Evolutionary conservation across 2,329 filamentous ascomycete genomes (phyloP).

Genomic region (Proliferodiscus dingleyae): DNA sequence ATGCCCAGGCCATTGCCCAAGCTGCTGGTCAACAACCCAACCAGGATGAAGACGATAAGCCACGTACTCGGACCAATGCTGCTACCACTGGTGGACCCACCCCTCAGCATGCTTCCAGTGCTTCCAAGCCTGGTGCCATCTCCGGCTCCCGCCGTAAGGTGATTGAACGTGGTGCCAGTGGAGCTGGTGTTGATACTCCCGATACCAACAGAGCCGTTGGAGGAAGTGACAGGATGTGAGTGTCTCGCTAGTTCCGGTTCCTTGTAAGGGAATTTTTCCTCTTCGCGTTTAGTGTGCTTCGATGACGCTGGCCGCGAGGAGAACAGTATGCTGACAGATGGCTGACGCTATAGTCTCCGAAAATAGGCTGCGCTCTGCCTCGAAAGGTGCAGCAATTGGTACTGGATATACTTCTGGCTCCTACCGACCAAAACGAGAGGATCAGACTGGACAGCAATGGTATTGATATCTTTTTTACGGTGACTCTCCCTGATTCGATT

Average conservation of each 20-base stretch:
- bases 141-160: constrained; percentile 78
- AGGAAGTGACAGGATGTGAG: constrained; percentile 94
- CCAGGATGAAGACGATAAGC: constrained; percentile 73
- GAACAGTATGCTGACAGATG: constrained; percentile 67
- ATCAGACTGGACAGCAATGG: constrained; percentile 35
- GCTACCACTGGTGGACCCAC: constrained; percentile 58
- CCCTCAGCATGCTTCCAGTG: constrained; percentile 46
- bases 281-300: constrained; percentile 77
- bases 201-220: constrained; percentile 71
- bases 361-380: constrained; percentile 82
- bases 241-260: constrained; percentile 53
- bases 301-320: constrained; percentile 69
- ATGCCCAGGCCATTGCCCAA: constrained; percentile 88
- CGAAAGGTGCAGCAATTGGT: constrained; percentile 57
- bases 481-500: constrained; percentile 26
- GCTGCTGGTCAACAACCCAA: constrained; percentile 62
- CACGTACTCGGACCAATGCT: constrained; percentile 60
- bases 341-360: constrained; percentile 79
- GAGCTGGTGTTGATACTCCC: constrained; percentile 57
- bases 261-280: constrained; percentile 82
- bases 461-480: constrained; percentile 30
- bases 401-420: constrained; percentile 41
- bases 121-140: constrained; percentile 67
- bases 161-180: constrained; percentile 59
- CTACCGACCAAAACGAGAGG: constrained; percentile 49